These are phyloP conservation scores for Pichia scutulata DNA, from an alignment of 805 yeast species.

Conservation along the genomic window DNA sequence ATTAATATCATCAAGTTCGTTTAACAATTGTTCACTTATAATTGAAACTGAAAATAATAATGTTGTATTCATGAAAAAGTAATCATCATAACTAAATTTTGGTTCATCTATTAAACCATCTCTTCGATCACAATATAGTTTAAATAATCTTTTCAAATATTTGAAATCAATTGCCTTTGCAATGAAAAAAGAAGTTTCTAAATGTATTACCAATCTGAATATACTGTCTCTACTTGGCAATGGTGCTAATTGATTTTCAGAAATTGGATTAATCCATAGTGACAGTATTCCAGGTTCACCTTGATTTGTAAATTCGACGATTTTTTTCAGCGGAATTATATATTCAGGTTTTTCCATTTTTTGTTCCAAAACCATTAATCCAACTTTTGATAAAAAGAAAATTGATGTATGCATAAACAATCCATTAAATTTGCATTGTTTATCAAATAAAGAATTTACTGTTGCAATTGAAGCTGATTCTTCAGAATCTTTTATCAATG, in stretches of 20 bases:
- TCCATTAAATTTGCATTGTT: constrained; percentile 1
- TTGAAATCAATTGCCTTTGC: constrained; percentile 5
- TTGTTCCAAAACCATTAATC: constrained; percentile 33
- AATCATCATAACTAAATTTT: constrained; percentile 26
- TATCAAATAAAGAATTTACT: not conserved
- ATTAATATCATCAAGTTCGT: not conserved
- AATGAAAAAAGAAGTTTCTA: constrained; percentile 3
- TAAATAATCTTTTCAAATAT: constrained; percentile 7
- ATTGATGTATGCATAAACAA: constrained; percentile 24
- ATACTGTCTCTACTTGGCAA: constrained; percentile 27
- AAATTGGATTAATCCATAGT: constrained; percentile 31
- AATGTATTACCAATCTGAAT: constrained; percentile 10
- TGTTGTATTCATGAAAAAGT: constrained; percentile 25
- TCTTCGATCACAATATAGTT: constrained; percentile 19
- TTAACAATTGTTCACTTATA: constrained; percentile 5
- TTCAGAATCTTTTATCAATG: not conserved
- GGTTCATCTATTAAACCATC: constrained; percentile 20
- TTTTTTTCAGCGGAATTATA: constrained; percentile 19
- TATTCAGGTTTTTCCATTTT: constrained; percentile 13
- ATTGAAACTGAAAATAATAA: constrained; percentile 17
- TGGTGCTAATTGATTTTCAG: constrained; percentile 18
- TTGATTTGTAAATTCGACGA: constrained; percentile 16
- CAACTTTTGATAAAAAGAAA: constrained; percentile 34
- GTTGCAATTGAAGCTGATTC: not conserved
- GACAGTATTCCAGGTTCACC: constrained; percentile 17